phyloP scores from a whole-genome alignment of 441 rosid species.

The Mallotus japonicus region DNA sequence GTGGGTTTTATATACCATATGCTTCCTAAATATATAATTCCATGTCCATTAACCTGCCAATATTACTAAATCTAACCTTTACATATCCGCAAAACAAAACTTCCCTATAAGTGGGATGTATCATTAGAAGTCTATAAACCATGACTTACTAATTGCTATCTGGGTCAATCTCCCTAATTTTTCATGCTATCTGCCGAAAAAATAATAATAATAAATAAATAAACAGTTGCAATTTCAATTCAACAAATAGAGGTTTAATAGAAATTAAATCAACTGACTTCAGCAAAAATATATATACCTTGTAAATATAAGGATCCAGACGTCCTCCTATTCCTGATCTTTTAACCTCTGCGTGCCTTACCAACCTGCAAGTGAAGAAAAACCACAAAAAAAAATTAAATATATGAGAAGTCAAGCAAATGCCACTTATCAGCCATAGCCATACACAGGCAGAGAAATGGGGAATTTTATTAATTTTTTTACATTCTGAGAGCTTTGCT shows the following conservation, averaged over 20 bases:
- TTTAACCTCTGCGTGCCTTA: slow-evolving; percentile 57
- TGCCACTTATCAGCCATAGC: neutral
- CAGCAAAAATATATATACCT: slow-evolving; percentile 32
- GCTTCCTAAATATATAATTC: neutral
- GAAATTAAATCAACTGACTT: no score
- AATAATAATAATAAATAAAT: neutral
- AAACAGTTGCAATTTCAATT: neutral
- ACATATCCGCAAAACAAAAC: slow-evolving; percentile 9
- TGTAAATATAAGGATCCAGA: slow-evolving; percentile 71
- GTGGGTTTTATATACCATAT: neutral
- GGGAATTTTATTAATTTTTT: neutral
- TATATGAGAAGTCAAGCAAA: neutral
- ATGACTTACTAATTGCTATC: neutral
- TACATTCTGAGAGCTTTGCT: slow-evolving; percentile 96
- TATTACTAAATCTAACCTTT: neutral
- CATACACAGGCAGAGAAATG: neutral
- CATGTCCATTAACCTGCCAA: neutral
- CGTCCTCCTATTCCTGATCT: slow-evolving; percentile 83
- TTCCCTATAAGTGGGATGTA: neutral
- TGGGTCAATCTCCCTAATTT: slow-evolving; percentile 19
- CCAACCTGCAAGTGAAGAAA: slow-evolving; percentile 41
- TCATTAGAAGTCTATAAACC: neutral
- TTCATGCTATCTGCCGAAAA: slow-evolving; percentile 35
- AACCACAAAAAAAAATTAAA: neutral
- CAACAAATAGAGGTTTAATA: no score